These are phyloP conservation scores for Neofusicoccum sp. DNA, from an alignment of 2,329 filamentous ascomycete species.

Conservation along the genomic window DNA sequence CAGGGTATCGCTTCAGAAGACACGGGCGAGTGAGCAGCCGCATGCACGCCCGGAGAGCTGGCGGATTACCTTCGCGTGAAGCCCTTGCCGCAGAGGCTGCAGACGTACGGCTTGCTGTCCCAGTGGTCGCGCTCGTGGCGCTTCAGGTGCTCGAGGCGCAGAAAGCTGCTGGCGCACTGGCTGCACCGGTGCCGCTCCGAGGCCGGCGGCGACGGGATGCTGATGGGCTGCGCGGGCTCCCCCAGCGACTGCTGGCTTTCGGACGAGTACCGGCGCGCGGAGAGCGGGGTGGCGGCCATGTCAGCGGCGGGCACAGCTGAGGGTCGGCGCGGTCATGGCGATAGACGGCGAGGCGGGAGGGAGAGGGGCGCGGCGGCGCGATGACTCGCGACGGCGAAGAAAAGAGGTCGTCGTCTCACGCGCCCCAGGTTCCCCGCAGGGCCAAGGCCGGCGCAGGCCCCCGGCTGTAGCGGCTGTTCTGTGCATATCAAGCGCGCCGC, in stretches of 20 bases:
- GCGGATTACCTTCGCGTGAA: conserved; percentile 40
- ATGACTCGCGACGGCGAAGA: not conserved
- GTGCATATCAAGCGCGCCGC: too few relatives aligned
- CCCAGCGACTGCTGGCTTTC: conserved; percentile 5
- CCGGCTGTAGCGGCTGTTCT: too few relatives aligned
- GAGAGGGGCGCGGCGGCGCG: not conserved
- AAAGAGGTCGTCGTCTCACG: not conserved
- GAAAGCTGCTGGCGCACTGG: conserved; percentile 37
- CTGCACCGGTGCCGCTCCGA: conserved; percentile 14
- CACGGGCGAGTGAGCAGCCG: not conserved
- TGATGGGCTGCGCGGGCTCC: not conserved
- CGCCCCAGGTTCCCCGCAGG: too few relatives aligned
- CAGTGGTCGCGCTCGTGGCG: conserved; percentile 43
- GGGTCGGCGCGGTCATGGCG: not conserved
- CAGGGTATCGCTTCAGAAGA: not conserved
- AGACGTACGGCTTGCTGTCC: conserved; percentile 41
- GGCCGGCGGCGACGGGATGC: conserved; percentile 5
- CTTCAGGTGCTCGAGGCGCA: conserved; percentile 42
- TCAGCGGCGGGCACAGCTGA: not conserved
- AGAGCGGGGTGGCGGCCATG: not conserved
- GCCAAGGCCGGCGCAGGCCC: too few relatives aligned
- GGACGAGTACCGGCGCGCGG: conserved; percentile 6
- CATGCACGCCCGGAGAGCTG: not conserved
- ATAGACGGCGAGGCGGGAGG: not conserved
- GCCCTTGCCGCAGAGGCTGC: conserved; percentile 40